These are phyloP conservation scores for Verticillium nonalfalfae DNA, from an alignment of 2,329 filamentous ascomycete genomes.

Conservation along the genomic window DNA sequence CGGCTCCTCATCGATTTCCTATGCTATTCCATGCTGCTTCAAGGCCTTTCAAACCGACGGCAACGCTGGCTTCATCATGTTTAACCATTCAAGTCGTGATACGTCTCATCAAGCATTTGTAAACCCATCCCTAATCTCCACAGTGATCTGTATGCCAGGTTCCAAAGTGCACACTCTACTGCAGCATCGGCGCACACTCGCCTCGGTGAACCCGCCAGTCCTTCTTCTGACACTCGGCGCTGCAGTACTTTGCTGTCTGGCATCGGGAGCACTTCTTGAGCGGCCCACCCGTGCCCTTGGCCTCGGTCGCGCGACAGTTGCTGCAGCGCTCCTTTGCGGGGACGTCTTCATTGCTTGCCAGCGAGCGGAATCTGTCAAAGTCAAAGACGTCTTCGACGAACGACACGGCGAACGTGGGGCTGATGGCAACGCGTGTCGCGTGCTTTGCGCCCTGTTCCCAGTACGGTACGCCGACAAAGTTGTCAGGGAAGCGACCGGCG, in stretches of 20 bases:
- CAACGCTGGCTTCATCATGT: neutral
- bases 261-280: constrained; percentile 41
- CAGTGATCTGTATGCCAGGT: too few species aligned
- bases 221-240: constrained; percentile 42
- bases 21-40: neutral
- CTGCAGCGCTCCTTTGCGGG: constrained; percentile 21
- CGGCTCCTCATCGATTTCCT: too few species aligned
- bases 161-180: neutral
- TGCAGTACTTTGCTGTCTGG: constrained; percentile 41
- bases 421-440: constrained; percentile 52
- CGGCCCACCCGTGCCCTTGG: constrained; percentile 14
- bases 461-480: constrained; percentile 32
- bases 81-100: neutral
- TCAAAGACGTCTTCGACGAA: constrained; percentile 34
- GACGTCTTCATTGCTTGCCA: constrained; percentile 2
- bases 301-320: constrained; percentile 27
- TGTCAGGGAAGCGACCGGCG: constrained; percentile 30
- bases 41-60: too few species aligned
- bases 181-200: constrained; percentile 23
- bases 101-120: neutral
- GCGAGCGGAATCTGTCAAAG: neutral
- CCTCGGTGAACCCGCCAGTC: constrained; percentile 47
- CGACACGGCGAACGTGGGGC: constrained; percentile 41
- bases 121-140: too few species aligned
- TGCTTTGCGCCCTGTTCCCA: constrained; percentile 34